Evolutionary conservation across 257 asterid species (phyloP), one percentile per base, ranked within the genome.

Genomic region (Apocynum venetum): DNA sequence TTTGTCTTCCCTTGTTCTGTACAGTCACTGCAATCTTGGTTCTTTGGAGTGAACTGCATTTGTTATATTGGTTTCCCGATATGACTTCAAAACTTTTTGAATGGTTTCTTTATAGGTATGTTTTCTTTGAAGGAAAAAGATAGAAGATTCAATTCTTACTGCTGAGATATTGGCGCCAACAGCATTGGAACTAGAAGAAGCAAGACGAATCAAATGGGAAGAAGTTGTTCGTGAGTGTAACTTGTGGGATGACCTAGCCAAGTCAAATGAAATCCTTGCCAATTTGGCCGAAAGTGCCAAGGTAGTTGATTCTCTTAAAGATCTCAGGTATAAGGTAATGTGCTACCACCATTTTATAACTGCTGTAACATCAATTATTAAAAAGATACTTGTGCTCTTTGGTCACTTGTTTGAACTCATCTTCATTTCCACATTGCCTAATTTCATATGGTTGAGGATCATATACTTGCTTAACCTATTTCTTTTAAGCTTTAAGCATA

Each of bases 141-240:
- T 91, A 59, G 96, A 91, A 79, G 96, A 91, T 75, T 93, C 96
- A 11, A 81, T 93, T 80, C 91, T 89, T 46, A 92, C 91, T 53
- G 97, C 97, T 6, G 94, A 93, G 87, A 89, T 87, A 88, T 53
- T 87, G 76, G 88, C 88, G 46, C 90, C 97, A 9, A 84, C 87
- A 12, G 97, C 96, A 17, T 80, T 91, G 79, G 94, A 93, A 74
- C 82, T 83, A 60, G 97, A 89, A 80, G 94, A 86, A 84, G 89
- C 91, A 44, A 89, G 87, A 25, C 90, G 74, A 70, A 79, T 81
- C 63, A 79, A 86, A 71, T 90, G 82, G 77, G 94, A 87, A 82
- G 88, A 89, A 83, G 86, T 84, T 81, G 79, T 93, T 74, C 93
- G 88, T 8, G 88, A 86, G 46, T 81, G 80, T 59, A 86, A 89